Evolutionary conservation across 192 early-diverging fungal genomes (phyloP).

Genomic region (Coemansia sp.): DNA sequence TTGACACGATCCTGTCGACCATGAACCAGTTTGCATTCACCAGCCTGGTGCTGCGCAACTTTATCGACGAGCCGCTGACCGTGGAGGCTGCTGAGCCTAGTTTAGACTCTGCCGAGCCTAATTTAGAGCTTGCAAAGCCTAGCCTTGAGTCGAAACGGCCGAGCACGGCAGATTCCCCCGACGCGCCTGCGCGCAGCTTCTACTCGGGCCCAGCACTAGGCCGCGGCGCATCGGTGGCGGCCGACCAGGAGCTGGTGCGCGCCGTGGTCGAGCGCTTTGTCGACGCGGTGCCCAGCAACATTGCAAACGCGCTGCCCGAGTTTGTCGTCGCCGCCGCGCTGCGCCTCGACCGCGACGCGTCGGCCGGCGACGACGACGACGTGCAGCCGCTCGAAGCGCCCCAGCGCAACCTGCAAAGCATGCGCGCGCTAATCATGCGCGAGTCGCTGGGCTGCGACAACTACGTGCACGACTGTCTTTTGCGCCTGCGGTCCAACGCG

Average conservation of each 20-base stretch:
- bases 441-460: slow-evolving; percentile 43
- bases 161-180: too few relatives aligned
- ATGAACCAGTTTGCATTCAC: slow-evolving; percentile 62
- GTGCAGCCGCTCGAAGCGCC: not conserved
- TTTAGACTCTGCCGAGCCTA: too few relatives aligned
- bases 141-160: too few relatives aligned
- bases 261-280: slow-evolving; percentile 48
- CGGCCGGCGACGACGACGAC: not conserved
- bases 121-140: too few relatives aligned
- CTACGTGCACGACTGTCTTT: slow-evolving; percentile 33
- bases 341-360: slow-evolving; percentile 10
- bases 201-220: slow-evolving; percentile 35
- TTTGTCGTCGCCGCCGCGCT: slow-evolving; percentile 26
- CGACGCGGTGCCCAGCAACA: slow-evolving; percentile 33
- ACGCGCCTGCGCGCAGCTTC: not conserved
- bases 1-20: slow-evolving; percentile 59
- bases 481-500: slow-evolving; percentile 7
- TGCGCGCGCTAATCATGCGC: slow-evolving; percentile 20
- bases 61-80: slow-evolving; percentile 5
- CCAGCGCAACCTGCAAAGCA: slow-evolving; percentile 6
- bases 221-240: slow-evolving; percentile 24
- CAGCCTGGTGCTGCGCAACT: slow-evolving; percentile 59
- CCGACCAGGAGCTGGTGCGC: slow-evolving; percentile 45
- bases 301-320: slow-evolving; percentile 39
- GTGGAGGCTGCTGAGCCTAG: not conserved